Conservation (phyloP, 2,329 filamentous ascomycete genomes). For the Neofusicoccum laricinum region DNA sequence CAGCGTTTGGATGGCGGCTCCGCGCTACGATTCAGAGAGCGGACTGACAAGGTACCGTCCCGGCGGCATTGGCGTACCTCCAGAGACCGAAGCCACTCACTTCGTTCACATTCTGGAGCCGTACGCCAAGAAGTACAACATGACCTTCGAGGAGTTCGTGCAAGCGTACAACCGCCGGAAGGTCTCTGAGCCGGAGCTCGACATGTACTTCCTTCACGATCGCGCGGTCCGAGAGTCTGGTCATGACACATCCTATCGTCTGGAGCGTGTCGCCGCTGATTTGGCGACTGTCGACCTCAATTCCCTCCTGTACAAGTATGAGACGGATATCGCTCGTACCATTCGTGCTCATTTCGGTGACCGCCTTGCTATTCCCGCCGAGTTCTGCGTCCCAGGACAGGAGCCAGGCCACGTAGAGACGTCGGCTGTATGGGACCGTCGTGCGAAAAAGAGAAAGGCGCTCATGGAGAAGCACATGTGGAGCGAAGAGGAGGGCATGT, state of each 20-base stretch:
- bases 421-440: conserved; percentile 86
- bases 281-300: conserved; percentile 94
- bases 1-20: conserved; percentile 73
- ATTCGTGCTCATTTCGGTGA: conserved; percentile 85
- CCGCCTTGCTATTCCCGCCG: conserved; percentile 73
- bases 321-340: conserved; percentile 83
- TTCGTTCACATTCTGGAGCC: conserved; percentile 80
- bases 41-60: conserved; percentile 84
- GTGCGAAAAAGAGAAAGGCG: conserved; percentile 77
- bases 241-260: conserved; percentile 91
- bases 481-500: conserved; percentile 91
- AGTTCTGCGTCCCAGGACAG: conserved; percentile 69
- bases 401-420: conserved; percentile 70
- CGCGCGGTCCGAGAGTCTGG: conserved; percentile 93
- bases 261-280: conserved; percentile 83
- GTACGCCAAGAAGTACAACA: conserved; percentile 77
- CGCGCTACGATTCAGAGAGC: conserved; percentile 72
- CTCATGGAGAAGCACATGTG: conserved; percentile 91
- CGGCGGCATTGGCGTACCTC: conserved; percentile 79
- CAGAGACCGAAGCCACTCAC: conserved; percentile 84
- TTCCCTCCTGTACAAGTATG: conserved; percentile 93
- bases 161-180: conserved; percentile 77
- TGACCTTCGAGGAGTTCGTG: conserved; percentile 83
- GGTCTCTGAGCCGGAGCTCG: conserved; percentile 80
- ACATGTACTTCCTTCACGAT: conserved; percentile 95